phyloP scores from a whole-genome alignment of 2,329 filamentous ascomycete genomes.

The Huntiella omanensis region DNA sequence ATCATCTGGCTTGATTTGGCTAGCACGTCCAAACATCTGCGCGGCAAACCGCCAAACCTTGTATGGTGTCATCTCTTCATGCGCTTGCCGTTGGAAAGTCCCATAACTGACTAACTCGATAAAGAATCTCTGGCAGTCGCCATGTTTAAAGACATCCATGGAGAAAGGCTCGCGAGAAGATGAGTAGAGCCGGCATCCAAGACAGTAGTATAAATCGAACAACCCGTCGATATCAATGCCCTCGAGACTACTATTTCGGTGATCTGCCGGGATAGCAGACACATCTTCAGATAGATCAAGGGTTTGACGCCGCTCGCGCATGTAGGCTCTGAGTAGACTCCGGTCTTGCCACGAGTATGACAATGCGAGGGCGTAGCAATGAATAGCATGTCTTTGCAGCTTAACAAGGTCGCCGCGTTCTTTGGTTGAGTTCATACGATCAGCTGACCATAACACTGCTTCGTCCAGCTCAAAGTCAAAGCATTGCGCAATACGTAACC shows the following conservation, averaged over 20 bases:
- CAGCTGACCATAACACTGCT: slow-evolving; percentile 69
- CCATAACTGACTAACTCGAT: slow-evolving; percentile 31
- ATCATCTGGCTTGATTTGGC: slow-evolving; percentile 32
- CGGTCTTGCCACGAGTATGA: slow-evolving; percentile 30
- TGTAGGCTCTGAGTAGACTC: slow-evolving; percentile 5
- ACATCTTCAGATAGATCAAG: background rate
- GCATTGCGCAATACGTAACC: slow-evolving; percentile 74
- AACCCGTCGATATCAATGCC: slow-evolving; percentile 15
- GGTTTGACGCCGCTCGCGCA: background rate
- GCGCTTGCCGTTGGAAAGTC: slow-evolving; percentile 32
- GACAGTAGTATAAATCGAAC: slow-evolving; percentile 40
- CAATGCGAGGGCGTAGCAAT: slow-evolving; percentile 50
- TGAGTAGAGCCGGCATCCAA: slow-evolving; percentile 42
- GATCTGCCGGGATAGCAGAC: background rate
- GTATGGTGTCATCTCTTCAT: slow-evolving; percentile 38
- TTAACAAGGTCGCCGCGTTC: slow-evolving; percentile 54
- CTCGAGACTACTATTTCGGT: background rate
- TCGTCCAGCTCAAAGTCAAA: slow-evolving; percentile 81
- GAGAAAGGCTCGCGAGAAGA: slow-evolving; percentile 43
- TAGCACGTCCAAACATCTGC: slow-evolving; percentile 35
- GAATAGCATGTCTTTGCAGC: slow-evolving; percentile 62
- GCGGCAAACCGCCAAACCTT: slow-evolving; percentile 44
- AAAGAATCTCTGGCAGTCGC: slow-evolving; percentile 37
- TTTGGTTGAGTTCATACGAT: slow-evolving; percentile 63
- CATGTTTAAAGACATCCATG: slow-evolving; percentile 41